phyloP scores from a whole-genome alignment of 768 basidiomycete genomes.

The Leccinellum albellum region DNA sequence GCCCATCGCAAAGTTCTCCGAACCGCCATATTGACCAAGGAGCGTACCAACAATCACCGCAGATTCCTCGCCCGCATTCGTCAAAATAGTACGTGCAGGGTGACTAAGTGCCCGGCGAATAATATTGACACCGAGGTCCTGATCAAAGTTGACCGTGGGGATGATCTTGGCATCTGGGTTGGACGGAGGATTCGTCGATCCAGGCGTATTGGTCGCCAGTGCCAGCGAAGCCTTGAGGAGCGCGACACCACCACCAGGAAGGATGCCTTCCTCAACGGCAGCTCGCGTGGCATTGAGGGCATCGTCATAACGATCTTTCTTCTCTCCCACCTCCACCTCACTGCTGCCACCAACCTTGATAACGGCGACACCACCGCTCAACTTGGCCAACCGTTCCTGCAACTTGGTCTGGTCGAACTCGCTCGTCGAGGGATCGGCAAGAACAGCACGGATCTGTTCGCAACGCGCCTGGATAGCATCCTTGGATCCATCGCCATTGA shows the following conservation, averaged over 20 bases:
- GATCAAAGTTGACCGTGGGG: slow-evolving; percentile 91
- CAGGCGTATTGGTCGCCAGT: slow-evolving; percentile 55
- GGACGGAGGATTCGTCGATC: slow-evolving; percentile 43
- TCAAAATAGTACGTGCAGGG: slow-evolving; percentile 84
- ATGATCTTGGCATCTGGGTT: slow-evolving; percentile 63
- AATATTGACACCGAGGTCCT: slow-evolving; percentile 92
- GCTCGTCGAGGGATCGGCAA: slow-evolving; percentile 78
- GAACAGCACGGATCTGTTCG: slow-evolving; percentile 87
- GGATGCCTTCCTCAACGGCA: slow-evolving; percentile 97
- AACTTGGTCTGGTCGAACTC: slow-evolving; percentile 95
- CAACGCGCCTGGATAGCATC: slow-evolving; percentile 87
- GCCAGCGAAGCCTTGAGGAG: slow-evolving; percentile 81
- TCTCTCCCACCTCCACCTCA: slow-evolving; percentile 97
- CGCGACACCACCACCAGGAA: slow-evolving; percentile 94
- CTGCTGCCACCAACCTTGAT: slow-evolving; percentile 94
- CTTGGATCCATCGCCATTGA: slow-evolving; percentile 93
- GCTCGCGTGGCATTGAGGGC: slow-evolving; percentile 96
- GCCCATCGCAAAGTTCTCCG: slow-evolving; percentile 81
- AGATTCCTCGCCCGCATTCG: slow-evolving; percentile 93
- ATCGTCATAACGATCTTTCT: slow-evolving; percentile 98
- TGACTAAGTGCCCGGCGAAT: slow-evolving; percentile 81
- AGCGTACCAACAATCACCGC: slow-evolving; percentile 90
- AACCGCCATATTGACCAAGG: slow-evolving; percentile 57
- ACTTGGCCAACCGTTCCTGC: slow-evolving; percentile 95
- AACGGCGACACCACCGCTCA: slow-evolving; percentile 94